Evolutionary conservation across 495 filamentous ascomycete genomes (phyloP).

Genomic region (Penicillium atrosanguineum): DNA sequence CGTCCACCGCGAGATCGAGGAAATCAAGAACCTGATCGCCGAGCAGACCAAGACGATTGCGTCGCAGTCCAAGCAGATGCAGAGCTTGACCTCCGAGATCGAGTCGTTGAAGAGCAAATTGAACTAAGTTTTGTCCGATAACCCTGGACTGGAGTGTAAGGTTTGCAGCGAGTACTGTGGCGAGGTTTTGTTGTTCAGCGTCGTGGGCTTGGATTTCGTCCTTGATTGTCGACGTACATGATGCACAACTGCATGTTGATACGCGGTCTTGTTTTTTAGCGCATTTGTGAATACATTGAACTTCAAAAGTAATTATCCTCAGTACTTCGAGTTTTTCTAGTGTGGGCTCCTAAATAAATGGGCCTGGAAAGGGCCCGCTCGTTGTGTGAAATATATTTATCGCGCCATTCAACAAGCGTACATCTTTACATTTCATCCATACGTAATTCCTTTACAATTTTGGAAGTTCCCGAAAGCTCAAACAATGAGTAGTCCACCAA

Average conservation of each 20-base stretch:
- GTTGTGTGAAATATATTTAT: too few relatives aligned
- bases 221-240: slow-evolving; percentile 12
- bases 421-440: too few relatives aligned
- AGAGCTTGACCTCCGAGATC: slow-evolving; percentile 44
- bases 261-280: slow-evolving; percentile 23
- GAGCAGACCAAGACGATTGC: slow-evolving; percentile 47
- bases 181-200: slow-evolving; percentile 5
- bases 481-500: too few relatives aligned
- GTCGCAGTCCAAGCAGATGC: slow-evolving; percentile 43
- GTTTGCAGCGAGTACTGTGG: slow-evolving; percentile 3
- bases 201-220: slow-evolving; percentile 4
- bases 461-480: too few relatives aligned
- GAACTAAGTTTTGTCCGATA: slow-evolving; percentile 17
- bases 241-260: slow-evolving; percentile 23
- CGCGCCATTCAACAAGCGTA: too few relatives aligned
- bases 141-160: not conserved
- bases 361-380: too few relatives aligned
- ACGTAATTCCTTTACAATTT: too few relatives aligned
- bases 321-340: not conserved
- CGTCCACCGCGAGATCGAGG: slow-evolving; percentile 41
- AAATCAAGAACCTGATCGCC: slow-evolving; percentile 44
- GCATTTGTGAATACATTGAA: slow-evolving; percentile 30
- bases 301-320: slow-evolving; percentile 6
- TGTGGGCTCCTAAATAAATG: not conserved
- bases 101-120: slow-evolving; percentile 46